These are phyloP conservation scores for Penicillium samsonianum DNA, from an alignment of 495 filamentous ascomycete genomes.

Conservation along the genomic window DNA sequence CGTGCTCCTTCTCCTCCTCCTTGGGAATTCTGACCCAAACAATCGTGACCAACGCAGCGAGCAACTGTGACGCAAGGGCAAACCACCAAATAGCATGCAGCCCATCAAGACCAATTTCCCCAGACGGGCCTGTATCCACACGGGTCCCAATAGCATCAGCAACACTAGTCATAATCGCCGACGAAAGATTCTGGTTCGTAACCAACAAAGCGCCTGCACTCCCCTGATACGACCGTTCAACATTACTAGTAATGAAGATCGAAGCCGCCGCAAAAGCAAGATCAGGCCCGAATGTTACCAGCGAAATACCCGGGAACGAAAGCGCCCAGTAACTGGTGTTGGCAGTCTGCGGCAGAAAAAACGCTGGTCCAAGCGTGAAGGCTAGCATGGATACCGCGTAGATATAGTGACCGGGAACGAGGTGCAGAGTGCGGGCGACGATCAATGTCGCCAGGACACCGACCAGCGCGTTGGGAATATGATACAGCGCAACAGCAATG, in stretches of 20 bases:
- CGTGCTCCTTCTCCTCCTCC: conserved; percentile 53
- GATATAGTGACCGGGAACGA: conserved; percentile 49
- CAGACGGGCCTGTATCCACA: conserved; percentile 34
- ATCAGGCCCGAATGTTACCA: conserved; percentile 36
- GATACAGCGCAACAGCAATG: conserved; percentile 42
- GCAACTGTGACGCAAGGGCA: conserved; percentile 37
- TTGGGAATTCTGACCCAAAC: conserved; percentile 48
- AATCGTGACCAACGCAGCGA: conserved; percentile 41
- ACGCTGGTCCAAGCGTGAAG: conserved; percentile 32
- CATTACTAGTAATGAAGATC: conserved; percentile 36
- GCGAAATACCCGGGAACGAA: conserved; percentile 28
- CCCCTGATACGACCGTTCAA: conserved; percentile 32
- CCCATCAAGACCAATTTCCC: conserved; percentile 41
- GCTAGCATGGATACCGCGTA: conserved; percentile 36
- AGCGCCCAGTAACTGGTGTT: conserved; percentile 34
- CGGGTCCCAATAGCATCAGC: conserved; percentile 47
- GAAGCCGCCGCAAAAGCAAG: conserved; percentile 35
- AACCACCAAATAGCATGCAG: conserved; percentile 52
- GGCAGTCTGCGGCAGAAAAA: conserved; percentile 34
- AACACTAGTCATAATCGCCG: conserved; percentile 47
- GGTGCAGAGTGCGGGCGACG: conserved; percentile 42
- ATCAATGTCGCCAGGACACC: conserved; percentile 46
- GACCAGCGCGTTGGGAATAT: conserved; percentile 44
- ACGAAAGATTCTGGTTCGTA: conserved; percentile 32
- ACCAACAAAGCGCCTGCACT: conserved; percentile 31